Evolutionary conservation across 805 yeast species (phyloP), one percentile per base, ranked within the genome.

Genomic region (Limtongia smithiae): DNA sequence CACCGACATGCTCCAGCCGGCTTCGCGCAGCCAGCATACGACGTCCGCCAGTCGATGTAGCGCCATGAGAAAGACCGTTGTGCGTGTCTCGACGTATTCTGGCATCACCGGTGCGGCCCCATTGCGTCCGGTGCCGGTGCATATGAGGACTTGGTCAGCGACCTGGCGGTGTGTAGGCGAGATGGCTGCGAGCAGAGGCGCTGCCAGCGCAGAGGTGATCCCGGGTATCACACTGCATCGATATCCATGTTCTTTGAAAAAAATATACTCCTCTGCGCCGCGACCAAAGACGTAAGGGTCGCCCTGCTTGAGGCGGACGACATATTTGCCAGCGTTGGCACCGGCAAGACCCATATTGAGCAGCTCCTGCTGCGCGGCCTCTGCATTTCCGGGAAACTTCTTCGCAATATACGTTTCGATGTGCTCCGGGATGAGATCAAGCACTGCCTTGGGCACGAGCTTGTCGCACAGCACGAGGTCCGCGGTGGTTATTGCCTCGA

Each of bases 311-410:
- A 91, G 75, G 50, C 97, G 74, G 2, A 91, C 94, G 1, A 91
- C 96, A 48, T 79, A 80, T 60, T 79, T 74, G 14, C 96, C 96
- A 44, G 74, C 66, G 24, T 71, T 57, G 22, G 88, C 65, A 0
- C 81, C 83, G 30, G 74, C 75, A 15, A 91, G 68, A 0, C 96
- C 97, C 56, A 82, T 65, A n/a, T 74, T 71, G 30, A 88, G 69
- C 37, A 91, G 73, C 66, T 91, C 96, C 51, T 84, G 77, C 67
- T 91, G 97, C 0, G 97, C 97, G 41, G 77, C 77, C 62, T 89
- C 96, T 1, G 97, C 97, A 65, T 91, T 91, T 1, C 97, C 97
- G 2, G 97, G 97, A 69, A 89, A 91, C 66, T 91, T 91, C 35
- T 88, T 76, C 1, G 97, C 97, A 51, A 91, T 89, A 64, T 85